Evolutionary conservation across 441 rosid species (phyloP), one percentile per base, ranked within the genome.

Genomic region (Adansonia madagascariensis): DNA sequence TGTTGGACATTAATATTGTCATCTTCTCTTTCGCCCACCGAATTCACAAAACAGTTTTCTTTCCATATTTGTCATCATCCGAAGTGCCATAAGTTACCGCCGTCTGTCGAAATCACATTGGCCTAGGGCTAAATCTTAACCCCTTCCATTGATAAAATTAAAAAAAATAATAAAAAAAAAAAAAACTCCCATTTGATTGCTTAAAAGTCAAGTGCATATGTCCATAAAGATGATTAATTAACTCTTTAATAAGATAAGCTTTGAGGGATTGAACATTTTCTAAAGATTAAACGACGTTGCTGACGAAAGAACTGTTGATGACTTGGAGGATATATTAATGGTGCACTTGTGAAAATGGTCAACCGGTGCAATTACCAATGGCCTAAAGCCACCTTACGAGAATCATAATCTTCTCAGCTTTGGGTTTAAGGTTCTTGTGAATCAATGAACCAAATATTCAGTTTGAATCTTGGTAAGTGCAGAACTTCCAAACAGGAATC

Each of bases 171-270:
- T 17, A 8, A 70, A 14, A 50, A 7, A 14, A 50, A 27, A 6
- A 7, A 70, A 50, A 71, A 31, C 20, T n/a, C 60, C 61, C 59
- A 71, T 17, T 35, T 53, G 63, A 53, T 53, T 4, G 10, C 49
- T 53, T 53, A n/a, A 53, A 71, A 15, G 44, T 17, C 49, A 71
- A 53, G 20, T n/a, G 49, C n/a, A 53, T 53, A 10, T 53, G 62
- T 71, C 75, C 75, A 52, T 6, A 35, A 6, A 15, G 0, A 52
- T 35, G 74, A 71, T 71, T 71, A 52, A 52, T 9, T 52, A 52
- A 52, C n/a, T 7, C 18, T 8, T 50, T 52, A 50, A 70, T 3
- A 50, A 49, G 57, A 8, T 52, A 50, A 50, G 22, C 14, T 3
- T 14, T 27, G 24, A 27, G 22, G 14, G 3, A 46, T 27, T 61